Base-by-base conservation (phyloP, 140 eudicot genomes). In the Anethum foeniculum region DNA sequence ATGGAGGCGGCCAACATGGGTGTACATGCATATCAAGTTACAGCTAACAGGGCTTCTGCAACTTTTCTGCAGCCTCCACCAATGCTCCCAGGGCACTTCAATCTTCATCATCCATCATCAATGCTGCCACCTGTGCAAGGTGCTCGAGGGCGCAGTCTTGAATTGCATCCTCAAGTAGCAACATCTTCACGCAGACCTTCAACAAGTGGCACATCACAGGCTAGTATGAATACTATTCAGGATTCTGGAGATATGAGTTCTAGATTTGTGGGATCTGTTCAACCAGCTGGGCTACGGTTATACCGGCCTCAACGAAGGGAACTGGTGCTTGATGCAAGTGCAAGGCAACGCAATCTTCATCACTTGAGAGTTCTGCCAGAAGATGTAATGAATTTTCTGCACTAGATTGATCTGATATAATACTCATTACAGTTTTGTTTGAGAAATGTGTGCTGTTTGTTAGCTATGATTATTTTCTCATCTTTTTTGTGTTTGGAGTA, bases 341-440 rank as follows among this genome's bases (percentile, higher is more conserved):
- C 91, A 54, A 87, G 99, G 83, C 93, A 84, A 21, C 97, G 84
- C 4, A 85, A 84, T 56, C 80, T 90, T 86, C 97, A 96, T 69
- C 95, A 89, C 81, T 69, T 92, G 83, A 95, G 97, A 83, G 88
- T 91, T 84, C 87, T 92, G 34, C 97, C 93, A 11, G 97, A 89
- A 87, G 97, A 95, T 81, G 97, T 92, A 90, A 62, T 25, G 36
- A 62, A 25, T 23, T 62, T 62, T 62, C 71, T 62, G 71, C 36
- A 60, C 15, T 60, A 60, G 69, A 60, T 9, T 60, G 68, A 60
- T 60, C 32, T 60, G 32, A 14, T 60, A n/a, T 60, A 8, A 9
- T n/a, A 60, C 32, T 60, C 6, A 25, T 60, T 60, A 60, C 16
- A 9, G 69, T 77, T 77, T 27, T 67, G 30, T 32, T 12, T n/a